These are phyloP conservation scores for Pseudisothecium myosuroides DNA, from an alignment of 225 moss, liverwort and hornwort species.

Conservation along the genomic window DNA sequence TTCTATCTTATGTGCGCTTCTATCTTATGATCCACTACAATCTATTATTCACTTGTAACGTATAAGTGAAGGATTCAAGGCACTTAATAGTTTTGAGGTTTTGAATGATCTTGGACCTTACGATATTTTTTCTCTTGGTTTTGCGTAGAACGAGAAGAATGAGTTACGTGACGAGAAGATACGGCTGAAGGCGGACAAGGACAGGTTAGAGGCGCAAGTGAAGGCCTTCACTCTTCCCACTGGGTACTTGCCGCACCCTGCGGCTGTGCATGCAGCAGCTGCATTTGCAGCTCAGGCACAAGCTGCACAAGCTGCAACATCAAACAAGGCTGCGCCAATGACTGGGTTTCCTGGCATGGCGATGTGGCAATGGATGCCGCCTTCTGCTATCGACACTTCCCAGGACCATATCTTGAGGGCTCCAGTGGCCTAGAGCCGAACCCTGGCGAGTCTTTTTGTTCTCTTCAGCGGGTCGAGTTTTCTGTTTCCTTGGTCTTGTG, in stretches of 20 bases:
- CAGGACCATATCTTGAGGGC: slow-evolving; percentile 92
- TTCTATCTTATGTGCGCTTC: not conserved
- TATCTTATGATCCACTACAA: not conserved
- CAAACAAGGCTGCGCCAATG: slow-evolving; percentile 59
- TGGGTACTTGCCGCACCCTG: slow-evolving; percentile 61
- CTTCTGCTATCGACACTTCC: slow-evolving; percentile 72
- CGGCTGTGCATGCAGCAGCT: slow-evolving; percentile 67
- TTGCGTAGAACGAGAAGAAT: slow-evolving; percentile 68
- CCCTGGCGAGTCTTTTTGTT: not conserved
- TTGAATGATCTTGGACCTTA: not conserved
- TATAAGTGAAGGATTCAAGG: not conserved
- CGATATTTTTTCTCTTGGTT: not conserved
- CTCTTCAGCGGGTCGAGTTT: not conserved
- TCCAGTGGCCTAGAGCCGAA: slow-evolving; percentile 55
- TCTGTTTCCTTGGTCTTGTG: slow-evolving; percentile 2
- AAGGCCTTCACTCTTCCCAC: slow-evolving; percentile 54
- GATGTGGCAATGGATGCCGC: slow-evolving; percentile 99
- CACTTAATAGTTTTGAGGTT: not conserved
- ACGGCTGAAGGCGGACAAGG: slow-evolving; percentile 84
- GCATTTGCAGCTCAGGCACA: slow-evolving; percentile 74
- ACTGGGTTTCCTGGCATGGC: slow-evolving; percentile 70
- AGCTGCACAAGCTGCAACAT: slow-evolving; percentile 42
- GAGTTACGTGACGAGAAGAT: slow-evolving; percentile 91
- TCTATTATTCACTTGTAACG: not conserved
- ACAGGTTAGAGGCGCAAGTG: slow-evolving; percentile 83